phyloP scores from a whole-genome alignment of 768 basidiomycete species.

The Paxillus rubicundulus region DNA sequence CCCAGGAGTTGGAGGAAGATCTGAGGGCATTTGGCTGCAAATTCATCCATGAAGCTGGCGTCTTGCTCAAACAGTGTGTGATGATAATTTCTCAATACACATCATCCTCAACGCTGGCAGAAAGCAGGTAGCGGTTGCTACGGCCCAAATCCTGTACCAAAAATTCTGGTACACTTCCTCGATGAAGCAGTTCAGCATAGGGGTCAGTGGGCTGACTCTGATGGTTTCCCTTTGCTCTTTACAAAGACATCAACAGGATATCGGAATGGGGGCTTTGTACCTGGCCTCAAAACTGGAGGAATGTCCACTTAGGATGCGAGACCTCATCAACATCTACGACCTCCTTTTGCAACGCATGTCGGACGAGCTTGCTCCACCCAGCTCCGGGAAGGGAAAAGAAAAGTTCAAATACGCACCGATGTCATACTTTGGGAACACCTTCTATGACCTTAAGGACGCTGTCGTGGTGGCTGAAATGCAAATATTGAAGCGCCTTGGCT shows the following conservation, averaged over 20 bases:
- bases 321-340: constrained; percentile 93
- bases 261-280: constrained; percentile 86
- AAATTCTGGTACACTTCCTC: constrained; percentile 96
- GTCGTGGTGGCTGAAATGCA: constrained; percentile 97
- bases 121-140: constrained; percentile 96
- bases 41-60: constrained; percentile 92
- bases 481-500: constrained; percentile 90
- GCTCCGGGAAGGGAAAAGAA: constrained; percentile 23
- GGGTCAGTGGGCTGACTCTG: constrained; percentile 50
- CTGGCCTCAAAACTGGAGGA: constrained; percentile 91
- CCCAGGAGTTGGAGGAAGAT: constrained; percentile 80
- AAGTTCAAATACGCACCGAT: constrained; percentile 75
- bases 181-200: constrained; percentile 92
- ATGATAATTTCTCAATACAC: neutral
- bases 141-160: constrained; percentile 95
- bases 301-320: constrained; percentile 86
- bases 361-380: constrained; percentile 41
- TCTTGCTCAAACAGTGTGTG: constrained; percentile 83
- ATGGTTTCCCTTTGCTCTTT: constrained; percentile 4
- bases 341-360: constrained; percentile 74
- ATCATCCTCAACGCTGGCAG: constrained; percentile 36
- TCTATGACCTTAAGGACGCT: constrained; percentile 93
- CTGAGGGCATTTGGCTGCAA: constrained; percentile 90
- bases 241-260: constrained; percentile 51
- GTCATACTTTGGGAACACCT: constrained; percentile 85